phyloP scores from a whole-genome alignment of 2,329 filamentous ascomycete species.

The Saccharata proteae region DNA sequence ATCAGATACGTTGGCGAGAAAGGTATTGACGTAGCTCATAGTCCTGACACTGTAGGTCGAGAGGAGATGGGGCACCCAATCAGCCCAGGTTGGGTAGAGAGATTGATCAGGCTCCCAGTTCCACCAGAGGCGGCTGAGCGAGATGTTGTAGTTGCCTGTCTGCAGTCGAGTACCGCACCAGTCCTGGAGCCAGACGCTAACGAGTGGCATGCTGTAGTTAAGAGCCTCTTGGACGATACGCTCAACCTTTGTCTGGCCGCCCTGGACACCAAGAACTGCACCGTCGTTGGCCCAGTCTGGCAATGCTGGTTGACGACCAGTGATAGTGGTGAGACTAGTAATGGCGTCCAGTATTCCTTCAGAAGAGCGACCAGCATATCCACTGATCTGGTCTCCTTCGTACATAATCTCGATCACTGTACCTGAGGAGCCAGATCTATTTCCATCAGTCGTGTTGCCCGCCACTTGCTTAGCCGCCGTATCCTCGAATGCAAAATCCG shows the following conservation, averaged over 20 bases:
- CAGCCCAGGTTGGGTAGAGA: conserved; percentile 23
- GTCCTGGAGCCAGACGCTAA: conserved; percentile 26
- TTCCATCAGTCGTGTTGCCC: background rate
- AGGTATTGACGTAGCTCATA: conserved; percentile 24
- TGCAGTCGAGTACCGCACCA: conserved; percentile 25
- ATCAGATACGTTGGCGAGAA: conserved; percentile 23
- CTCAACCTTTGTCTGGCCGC: conserved; percentile 24
- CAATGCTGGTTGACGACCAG: conserved; percentile 21
- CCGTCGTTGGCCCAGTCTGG: conserved; percentile 15
- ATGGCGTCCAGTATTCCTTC: conserved; percentile 19
- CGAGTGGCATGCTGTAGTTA: conserved; percentile 19
- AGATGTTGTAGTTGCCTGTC: conserved; percentile 21
- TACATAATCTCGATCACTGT: conserved; percentile 1
- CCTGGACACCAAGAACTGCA: conserved; percentile 26
- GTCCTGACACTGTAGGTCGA: conserved; percentile 18
- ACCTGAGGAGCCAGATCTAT: background rate
- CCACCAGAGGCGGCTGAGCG: conserved; percentile 23
- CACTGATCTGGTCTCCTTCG: background rate
- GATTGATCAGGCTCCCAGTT: conserved; percentile 26
- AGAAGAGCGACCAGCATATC: background rate
- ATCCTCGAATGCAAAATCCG: conserved; percentile 2
- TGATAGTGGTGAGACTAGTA: conserved; percentile 22
- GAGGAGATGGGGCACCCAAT: conserved; percentile 22
- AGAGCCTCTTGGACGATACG: conserved; percentile 21
- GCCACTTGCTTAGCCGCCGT: background rate